Conservation (phyloP, 441 rosid species). For the Mallotus repandus region DNA sequence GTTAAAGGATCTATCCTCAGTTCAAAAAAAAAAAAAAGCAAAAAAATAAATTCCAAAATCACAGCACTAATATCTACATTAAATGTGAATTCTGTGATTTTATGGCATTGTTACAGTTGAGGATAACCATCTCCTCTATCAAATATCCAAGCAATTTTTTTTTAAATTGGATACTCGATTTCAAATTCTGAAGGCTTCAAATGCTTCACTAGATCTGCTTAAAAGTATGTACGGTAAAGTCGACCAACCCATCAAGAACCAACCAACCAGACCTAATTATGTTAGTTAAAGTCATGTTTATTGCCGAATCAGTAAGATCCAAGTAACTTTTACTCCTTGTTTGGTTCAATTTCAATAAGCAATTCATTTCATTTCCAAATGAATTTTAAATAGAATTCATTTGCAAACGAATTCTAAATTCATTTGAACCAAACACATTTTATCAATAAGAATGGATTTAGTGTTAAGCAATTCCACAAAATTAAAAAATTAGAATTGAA, state of each 20-base stretch:
- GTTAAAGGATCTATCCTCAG: too few relatives aligned
- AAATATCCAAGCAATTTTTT: not conserved
- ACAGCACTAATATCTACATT: not conserved
- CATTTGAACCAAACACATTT: too few relatives aligned
- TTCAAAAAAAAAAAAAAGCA: too few relatives aligned
- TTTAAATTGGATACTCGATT: not conserved
- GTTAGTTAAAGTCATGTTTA: not conserved
- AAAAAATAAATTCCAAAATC: not conserved
- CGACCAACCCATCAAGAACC: not conserved
- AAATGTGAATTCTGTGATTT: not conserved
- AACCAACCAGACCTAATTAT: not conserved
- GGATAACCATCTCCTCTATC: not conserved
- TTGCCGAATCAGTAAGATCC: not conserved
- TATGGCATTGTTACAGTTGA: not conserved
- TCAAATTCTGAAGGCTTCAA: not conserved
- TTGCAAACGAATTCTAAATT: too few relatives aligned
- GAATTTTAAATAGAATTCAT: too few relatives aligned
- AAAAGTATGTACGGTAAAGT: not conserved
- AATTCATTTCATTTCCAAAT: too few relatives aligned
- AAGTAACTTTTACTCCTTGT: too few relatives aligned
- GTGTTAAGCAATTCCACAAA: too few relatives aligned
- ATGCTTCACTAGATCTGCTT: not conserved
- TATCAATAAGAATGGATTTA: too few relatives aligned
- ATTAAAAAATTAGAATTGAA: too few relatives aligned
- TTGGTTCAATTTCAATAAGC: too few relatives aligned